These are phyloP conservation scores for Aquilaria malaccensis DNA, from an alignment of 345 rosid genomes.

Conservation along the genomic window DNA sequence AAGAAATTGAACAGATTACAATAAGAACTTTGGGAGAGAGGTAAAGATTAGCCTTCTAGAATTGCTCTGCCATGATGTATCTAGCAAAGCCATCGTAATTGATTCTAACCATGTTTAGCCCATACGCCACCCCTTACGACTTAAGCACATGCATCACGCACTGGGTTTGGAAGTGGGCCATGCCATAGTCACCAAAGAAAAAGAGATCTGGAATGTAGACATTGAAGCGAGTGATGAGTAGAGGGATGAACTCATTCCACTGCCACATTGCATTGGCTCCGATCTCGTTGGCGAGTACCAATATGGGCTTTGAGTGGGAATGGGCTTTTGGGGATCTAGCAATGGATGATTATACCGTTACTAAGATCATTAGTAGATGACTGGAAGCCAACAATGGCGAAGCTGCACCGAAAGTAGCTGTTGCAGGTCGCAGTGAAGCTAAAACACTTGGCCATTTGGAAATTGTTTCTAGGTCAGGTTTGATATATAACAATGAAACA, in stretches of 20 bases:
- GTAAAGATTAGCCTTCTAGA: not conserved
- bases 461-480: no score
- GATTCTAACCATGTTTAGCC: conserved; percentile 53
- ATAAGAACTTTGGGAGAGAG: no score
- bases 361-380: conserved; percentile 70
- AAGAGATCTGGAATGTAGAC: conserved; percentile 83
- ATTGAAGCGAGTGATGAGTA: conserved; percentile 51
- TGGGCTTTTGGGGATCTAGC: conserved; percentile 62
- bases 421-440: conserved; percentile 53
- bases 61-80: conserved; percentile 76
- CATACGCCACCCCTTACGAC: conserved; percentile 26
- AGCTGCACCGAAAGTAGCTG: conserved; percentile 54
- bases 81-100: conserved; percentile 88
- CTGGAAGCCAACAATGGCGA: conserved; percentile 60
- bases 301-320: conserved; percentile 36
- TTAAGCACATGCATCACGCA: conserved; percentile 61
- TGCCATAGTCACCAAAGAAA: conserved; percentile 85
- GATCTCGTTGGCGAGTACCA: conserved; percentile 72
- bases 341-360: conserved; percentile 76
- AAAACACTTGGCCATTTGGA: conserved; percentile 49
- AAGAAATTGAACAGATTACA: no score
- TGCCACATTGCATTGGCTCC: conserved; percentile 99
- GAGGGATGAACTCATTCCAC: conserved; percentile 51
- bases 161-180: conserved; percentile 63
- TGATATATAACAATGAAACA: no score